Conservation (phyloP, 2,329 filamentous ascomycete species). For the Alternaria gansuensis region DNA sequence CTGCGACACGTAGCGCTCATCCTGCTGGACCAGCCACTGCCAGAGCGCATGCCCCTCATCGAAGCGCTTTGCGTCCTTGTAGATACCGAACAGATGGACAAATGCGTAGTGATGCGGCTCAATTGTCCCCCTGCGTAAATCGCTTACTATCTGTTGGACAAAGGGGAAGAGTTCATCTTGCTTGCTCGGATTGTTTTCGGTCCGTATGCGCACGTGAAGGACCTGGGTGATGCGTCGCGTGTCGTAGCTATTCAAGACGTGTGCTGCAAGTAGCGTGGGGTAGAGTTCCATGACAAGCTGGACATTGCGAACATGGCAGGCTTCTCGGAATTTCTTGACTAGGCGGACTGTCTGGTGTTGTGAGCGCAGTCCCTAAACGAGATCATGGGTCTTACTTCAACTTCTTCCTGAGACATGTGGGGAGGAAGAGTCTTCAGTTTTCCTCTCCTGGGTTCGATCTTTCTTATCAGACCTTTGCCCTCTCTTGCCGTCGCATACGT, state of each 20-base stretch:
- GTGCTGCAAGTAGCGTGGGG: constrained; percentile 30
- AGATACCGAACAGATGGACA: constrained; percentile 59
- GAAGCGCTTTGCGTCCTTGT: constrained; percentile 57
- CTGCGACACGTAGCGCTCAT: constrained; percentile 54
- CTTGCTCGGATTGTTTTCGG: constrained; percentile 14
- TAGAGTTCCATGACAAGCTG: constrained; percentile 41
- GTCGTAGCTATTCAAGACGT: constrained; percentile 30
- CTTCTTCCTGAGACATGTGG: neutral
- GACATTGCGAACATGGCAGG: constrained; percentile 29
- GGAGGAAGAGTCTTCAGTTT: neutral
- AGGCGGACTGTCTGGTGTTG: constrained; percentile 14
- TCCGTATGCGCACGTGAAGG: constrained; percentile 50
- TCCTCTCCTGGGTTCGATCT: neutral
- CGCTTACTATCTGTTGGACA: constrained; percentile 51
- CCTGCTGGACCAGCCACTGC: constrained; percentile 58
- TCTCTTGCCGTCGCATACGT: constrained; percentile 28
- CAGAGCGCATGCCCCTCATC: constrained; percentile 56
- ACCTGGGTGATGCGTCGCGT: constrained; percentile 48
- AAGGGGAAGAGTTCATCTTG: constrained; percentile 38
- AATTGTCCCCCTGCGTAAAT: constrained; percentile 50
- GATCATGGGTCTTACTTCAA: neutral
- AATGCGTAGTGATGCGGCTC: constrained; percentile 52
- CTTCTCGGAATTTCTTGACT: constrained; percentile 28
- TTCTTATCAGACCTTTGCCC: constrained; percentile 9
- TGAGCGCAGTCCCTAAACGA: neutral